phyloP scores from a whole-genome alignment of 768 basidiomycete genomes.

The Candolleomyces eurysporus region DNA sequence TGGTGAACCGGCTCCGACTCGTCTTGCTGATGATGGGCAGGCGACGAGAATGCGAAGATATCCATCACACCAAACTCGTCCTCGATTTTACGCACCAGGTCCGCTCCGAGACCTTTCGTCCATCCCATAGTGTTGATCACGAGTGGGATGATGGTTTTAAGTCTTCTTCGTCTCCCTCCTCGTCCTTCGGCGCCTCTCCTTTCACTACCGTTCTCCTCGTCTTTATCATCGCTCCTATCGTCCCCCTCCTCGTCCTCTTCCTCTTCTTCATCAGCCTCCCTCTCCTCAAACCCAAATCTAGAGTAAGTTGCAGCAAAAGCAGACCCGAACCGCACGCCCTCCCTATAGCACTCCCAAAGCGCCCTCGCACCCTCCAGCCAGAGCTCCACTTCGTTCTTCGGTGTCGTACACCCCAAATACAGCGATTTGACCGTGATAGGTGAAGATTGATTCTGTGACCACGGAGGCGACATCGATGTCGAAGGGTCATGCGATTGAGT shows the following conservation, averaged over 20 bases:
- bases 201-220: conserved; percentile 23
- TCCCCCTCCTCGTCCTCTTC: background rate
- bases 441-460: too few species aligned
- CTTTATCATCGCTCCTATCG: conserved; percentile 29
- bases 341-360: too few species aligned
- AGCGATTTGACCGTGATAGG: too few species aligned
- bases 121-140: conserved; percentile 97
- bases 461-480: too few species aligned
- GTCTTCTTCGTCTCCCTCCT: conserved; percentile 21
- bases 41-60: conserved; percentile 50
- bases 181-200: background rate
- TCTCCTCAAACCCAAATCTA: too few species aligned
- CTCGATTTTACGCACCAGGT: conserved; percentile 71
- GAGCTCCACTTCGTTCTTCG: too few species aligned
- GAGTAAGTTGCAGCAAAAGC: too few species aligned
- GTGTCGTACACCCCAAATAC: too few species aligned
- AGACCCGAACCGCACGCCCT: too few species aligned
- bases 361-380: too few species aligned
- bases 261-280: too few species aligned
- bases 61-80: conserved; percentile 57
- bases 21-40: conserved; percentile 5
- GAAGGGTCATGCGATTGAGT: background rate
- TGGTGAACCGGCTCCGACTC: too few species aligned
- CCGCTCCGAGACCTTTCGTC: conserved; percentile 90
- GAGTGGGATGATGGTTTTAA: conserved; percentile 67